Percentiles rank a stretch among this genome's conserved stretches.
Evolutionary conservation across 495 filamentous ascomycete species (phyloP).

Genomic region (Podospora appendiculata): DNA sequence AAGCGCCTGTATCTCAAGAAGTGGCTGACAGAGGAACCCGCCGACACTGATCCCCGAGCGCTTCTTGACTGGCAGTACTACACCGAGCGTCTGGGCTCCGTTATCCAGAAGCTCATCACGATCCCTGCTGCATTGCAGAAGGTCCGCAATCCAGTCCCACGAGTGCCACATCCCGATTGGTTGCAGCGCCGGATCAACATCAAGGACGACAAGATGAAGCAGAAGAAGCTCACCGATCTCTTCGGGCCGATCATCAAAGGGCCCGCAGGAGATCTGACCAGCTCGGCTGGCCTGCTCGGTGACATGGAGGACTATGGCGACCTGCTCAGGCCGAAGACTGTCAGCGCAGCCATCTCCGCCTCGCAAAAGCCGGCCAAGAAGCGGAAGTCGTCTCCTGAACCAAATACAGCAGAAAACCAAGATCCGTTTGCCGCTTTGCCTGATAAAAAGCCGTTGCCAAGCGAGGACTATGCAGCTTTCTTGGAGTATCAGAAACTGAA

Average conservation of each 20-base stretch:
- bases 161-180: constrained; percentile 94
- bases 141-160: constrained; percentile 84
- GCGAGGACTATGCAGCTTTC: constrained; percentile 83
- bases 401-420: constrained; percentile 45
- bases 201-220: constrained; percentile 95
- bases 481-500: constrained; percentile 96
- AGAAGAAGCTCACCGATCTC: constrained; percentile 95
- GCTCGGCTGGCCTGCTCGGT: constrained; percentile 39
- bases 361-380: constrained; percentile 55
- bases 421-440: constrained; percentile 85
- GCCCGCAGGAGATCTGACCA: constrained; percentile 43
- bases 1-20: constrained; percentile 88
- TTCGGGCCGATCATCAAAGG: constrained; percentile 58
- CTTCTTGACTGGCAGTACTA: constrained; percentile 98
- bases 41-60: constrained; percentile 80
- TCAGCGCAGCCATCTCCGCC: constrained; percentile 47
- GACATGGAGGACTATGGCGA: constrained; percentile 86
- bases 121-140: constrained; percentile 96
- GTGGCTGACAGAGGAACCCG: constrained; percentile 91
- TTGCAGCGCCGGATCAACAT: constrained; percentile 84
- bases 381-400: constrained; percentile 62
- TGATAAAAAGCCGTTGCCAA: constrained; percentile 74
- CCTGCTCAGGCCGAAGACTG: constrained; percentile 60
- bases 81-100: constrained; percentile 84
- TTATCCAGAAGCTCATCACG: constrained; percentile 97